Conservation (phyloP, 2,329 filamentous ascomycete genomes). For the Pseudogymnoascus sp. region DNA sequence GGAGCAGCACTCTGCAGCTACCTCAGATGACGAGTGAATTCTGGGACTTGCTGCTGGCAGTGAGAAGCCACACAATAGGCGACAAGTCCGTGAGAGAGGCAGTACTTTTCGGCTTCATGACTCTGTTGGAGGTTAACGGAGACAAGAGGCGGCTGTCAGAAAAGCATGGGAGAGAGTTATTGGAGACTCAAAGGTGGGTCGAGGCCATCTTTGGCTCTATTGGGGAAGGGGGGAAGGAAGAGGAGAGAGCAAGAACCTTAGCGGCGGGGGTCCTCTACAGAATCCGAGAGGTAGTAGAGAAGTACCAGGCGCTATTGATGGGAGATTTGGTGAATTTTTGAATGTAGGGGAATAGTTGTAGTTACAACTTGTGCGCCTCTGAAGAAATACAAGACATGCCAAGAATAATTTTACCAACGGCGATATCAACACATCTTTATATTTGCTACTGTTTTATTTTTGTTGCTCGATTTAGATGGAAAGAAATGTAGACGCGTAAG, state of each 20-base stretch:
- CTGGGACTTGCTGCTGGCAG: slow-evolving; percentile 68
- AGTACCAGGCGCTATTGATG: slow-evolving; percentile 67
- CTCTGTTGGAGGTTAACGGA: slow-evolving; percentile 73
- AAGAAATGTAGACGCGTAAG: not conserved
- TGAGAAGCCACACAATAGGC: slow-evolving; percentile 51
- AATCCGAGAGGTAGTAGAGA: slow-evolving; percentile 71
- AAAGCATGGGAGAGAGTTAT: slow-evolving; percentile 63
- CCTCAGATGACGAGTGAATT: slow-evolving; percentile 76
- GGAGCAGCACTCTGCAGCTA: slow-evolving; percentile 66
- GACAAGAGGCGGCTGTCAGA: slow-evolving; percentile 65
- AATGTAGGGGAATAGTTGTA: not conserved
- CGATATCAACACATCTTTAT: not conserved
- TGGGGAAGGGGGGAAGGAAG: slow-evolving; percentile 44
- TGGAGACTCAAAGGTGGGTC: slow-evolving; percentile 86
- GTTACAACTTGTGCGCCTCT: not conserved
- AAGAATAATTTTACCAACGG: not conserved
- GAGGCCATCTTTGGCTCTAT: slow-evolving; percentile 59
- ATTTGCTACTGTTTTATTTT: not conserved
- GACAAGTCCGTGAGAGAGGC: slow-evolving; percentile 63
- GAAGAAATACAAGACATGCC: not conserved
- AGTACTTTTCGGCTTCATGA: slow-evolving; percentile 69
- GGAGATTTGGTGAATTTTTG: slow-evolving; percentile 48
- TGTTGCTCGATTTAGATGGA: not conserved
- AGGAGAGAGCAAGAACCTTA: slow-evolving; percentile 70
- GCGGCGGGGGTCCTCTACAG: slow-evolving; percentile 71